Evolutionary conservation across 179 eudicot species (phyloP).

Genomic region (Corrigiola litoralis): DNA sequence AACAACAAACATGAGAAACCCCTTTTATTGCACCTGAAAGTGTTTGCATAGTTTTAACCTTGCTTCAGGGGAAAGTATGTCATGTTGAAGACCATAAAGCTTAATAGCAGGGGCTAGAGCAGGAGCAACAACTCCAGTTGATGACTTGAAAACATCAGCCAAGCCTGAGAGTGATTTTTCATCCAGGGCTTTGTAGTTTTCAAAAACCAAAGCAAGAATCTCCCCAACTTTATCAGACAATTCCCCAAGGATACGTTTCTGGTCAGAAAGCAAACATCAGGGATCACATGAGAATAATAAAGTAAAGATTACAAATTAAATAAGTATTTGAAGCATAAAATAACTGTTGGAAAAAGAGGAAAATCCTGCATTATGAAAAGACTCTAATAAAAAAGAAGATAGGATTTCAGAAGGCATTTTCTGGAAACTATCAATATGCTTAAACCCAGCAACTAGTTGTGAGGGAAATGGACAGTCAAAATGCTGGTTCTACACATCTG

Average conservation of each 20-base stretch:
- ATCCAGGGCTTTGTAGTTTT: constrained; percentile 82
- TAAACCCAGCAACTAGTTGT: too few relatives aligned
- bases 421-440: too few relatives aligned
- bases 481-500: background rate
- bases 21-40: constrained; percentile 56
- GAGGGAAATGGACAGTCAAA: background rate
- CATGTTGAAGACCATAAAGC: constrained; percentile 64
- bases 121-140: constrained; percentile 70
- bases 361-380: too few relatives aligned
- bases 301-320: background rate
- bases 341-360: background rate
- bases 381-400: too few relatives aligned
- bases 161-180: constrained; percentile 65
- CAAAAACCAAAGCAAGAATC: constrained; percentile 61
- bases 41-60: constrained; percentile 66
- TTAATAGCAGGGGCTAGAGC: constrained; percentile 74
- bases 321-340: background rate
- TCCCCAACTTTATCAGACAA: constrained; percentile 61
- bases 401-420: too few relatives aligned
- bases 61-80: constrained; percentile 73
- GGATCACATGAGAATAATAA: background rate
- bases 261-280: constrained; percentile 3
- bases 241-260: constrained; percentile 87
- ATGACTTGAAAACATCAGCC: constrained; percentile 53
- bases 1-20: background rate